Base-by-base conservation (phyloP, 129 eudicot species). In the Calendula officinalis region DNA sequence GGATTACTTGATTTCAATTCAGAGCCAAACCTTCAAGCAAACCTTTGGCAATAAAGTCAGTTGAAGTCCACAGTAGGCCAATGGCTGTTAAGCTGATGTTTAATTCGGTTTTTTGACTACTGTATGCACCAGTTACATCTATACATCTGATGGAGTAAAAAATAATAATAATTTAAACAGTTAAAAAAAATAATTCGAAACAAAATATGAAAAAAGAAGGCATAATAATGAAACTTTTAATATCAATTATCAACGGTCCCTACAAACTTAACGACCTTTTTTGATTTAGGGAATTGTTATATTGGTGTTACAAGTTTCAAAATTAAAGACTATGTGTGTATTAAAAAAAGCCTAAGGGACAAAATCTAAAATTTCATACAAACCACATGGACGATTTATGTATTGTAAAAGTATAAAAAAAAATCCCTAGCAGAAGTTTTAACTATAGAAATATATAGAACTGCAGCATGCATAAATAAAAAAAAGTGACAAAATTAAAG, bases 31-130 rank as follows among this genome's bases (percentile, higher is more conserved):
- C 94, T 79, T 63, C 72, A 1, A 54, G 7, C 44, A 82, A 68
- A 46, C 91, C 96, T 77, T 92, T 92, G 39, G 83, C 95, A 50
- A 92, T 81, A 60, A 88, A 88, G 81, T 92, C 99, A 15, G 99
- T 88, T 35, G 99, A 81, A 33, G 95, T 88, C 99, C 99, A 92
- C 35, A 92, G 68, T 41, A 92, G 84, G 66, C 99, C 99, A 47
- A 92, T 76, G 16, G 99, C 95, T 60, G 99, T 92, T 83, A 92
- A 79, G 77, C 99, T 92, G 68, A 92, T 92, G 71, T 92, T 92
- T 75, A 92, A 62, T 66, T 88, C 96, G 8, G 99, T 88, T 83
- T 81, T 81, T 61, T 92, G 99, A 63, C 89, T 75, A 79, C 99
- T 75, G 69, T 88, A 92, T 48, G 99, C 99, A 60, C 99, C 99